A percentile compares a stretch with the other conserved stretches of the same genome.
Evolutionary conservation across 2,329 filamentous ascomycete species (phyloP).

Genomic region (Sporothrix curviconia): DNA sequence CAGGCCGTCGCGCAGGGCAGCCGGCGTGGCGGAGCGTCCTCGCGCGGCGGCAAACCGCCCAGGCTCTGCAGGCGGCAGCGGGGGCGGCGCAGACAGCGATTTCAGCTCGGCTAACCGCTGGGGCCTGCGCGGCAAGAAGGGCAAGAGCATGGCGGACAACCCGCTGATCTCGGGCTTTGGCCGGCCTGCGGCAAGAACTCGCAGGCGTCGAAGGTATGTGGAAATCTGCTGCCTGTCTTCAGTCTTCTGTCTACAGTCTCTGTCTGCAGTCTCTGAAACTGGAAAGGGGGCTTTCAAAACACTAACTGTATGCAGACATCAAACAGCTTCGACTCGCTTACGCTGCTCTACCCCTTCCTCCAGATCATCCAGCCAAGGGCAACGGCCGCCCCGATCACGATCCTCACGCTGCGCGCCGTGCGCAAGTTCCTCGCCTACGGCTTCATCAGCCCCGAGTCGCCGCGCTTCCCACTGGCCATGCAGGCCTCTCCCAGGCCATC

Average conservation of each 20-base stretch:
- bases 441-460: constrained; percentile 75
- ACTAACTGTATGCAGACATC: constrained; percentile 77
- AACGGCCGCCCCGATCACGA: constrained; percentile 92
- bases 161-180: constrained; percentile 94
- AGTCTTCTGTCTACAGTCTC: too few relatives aligned
- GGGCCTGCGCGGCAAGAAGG: constrained; percentile 90
- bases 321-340: constrained; percentile 79
- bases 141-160: constrained; percentile 95
- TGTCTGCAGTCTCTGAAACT: too few relatives aligned
- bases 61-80: constrained; percentile 34
- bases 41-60: constrained; percentile 53
- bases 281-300: too few relatives aligned
- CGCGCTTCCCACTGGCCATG: constrained; percentile 86
- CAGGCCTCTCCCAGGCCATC: constrained; percentile 90
- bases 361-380: constrained; percentile 95
- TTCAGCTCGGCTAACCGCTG: constrained; percentile 70
- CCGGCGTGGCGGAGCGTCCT: background rate
- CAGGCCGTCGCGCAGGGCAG: constrained; percentile 11
- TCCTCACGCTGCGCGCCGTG: constrained; percentile 84
- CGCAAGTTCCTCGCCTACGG: constrained; percentile 97
- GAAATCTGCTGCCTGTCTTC: too few relatives aligned
- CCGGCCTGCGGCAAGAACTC: constrained; percentile 77
- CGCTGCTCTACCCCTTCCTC: constrained; percentile 85
- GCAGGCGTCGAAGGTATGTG: constrained; percentile 81
- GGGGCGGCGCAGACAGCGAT: constrained; percentile 31